Conservation (phyloP, 495 filamentous ascomycete species). For the Hypoxylon trugodes region DNA sequence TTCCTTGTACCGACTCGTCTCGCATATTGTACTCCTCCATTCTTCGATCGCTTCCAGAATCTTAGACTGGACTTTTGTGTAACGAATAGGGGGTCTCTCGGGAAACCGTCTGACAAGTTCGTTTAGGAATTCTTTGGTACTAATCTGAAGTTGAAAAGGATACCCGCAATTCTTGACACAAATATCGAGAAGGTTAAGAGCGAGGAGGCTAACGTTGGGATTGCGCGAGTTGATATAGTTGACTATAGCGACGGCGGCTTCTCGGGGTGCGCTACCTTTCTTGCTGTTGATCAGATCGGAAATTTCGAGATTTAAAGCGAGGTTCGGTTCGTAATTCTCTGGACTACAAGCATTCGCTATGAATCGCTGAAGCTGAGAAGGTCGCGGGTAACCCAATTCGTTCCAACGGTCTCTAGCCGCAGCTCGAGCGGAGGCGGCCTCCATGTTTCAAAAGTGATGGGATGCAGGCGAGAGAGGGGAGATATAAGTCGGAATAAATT, state of each 20-base stretch:
- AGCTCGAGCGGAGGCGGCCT: constrained; percentile 94
- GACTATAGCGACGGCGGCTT: constrained; percentile 94
- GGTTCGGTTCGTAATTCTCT: constrained; percentile 95
- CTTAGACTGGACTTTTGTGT: constrained; percentile 85
- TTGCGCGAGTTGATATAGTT: constrained; percentile 96
- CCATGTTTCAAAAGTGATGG: constrained; percentile 62
- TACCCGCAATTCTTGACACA: constrained; percentile 99
- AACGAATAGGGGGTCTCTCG: constrained; percentile 86
- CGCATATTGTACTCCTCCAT: constrained; percentile 97
- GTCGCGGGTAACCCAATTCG: constrained; percentile 76
- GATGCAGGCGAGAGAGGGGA: constrained; percentile 22
- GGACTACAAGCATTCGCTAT: constrained; percentile 96
- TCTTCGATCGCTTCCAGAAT: constrained; percentile 98
- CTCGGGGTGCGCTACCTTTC: constrained; percentile 95
- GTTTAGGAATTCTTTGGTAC: constrained; percentile 98
- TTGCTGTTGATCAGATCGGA: constrained; percentile 96
- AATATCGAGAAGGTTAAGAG: constrained; percentile 92
- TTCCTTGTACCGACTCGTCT: constrained; percentile 96
- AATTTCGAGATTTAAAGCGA: constrained; percentile 96
- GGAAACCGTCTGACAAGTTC: constrained; percentile 97
- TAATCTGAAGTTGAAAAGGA: constrained; percentile 97
- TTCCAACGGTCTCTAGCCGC: constrained; percentile 95
- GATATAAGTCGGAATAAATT: constrained; percentile 19
- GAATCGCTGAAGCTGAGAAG: constrained; percentile 90
- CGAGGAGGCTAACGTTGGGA: constrained; percentile 90